Percentiles rank a stretch among this genome's conserved stretches.
phyloP scores from a whole-genome alignment of 306 rosid genomes.

The Castanospermum australe region DNA sequence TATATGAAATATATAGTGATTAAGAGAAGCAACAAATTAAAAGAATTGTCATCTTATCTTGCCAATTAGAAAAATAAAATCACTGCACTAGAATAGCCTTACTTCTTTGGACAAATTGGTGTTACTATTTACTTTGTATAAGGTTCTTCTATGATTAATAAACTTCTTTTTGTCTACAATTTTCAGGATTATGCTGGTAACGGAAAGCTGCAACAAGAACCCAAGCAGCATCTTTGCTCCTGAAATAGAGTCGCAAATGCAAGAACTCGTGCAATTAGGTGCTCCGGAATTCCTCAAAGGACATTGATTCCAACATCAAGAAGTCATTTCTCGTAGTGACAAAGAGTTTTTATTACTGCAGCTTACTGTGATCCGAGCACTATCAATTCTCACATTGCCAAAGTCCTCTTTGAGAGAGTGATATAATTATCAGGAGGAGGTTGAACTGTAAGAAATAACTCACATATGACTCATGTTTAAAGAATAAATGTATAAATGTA shows the following conservation, averaged over 20 bases:
- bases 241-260: constrained; percentile 54
- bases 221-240: neutral
- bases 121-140: no score
- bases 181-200: constrained; percentile 20
- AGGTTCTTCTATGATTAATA: neutral
- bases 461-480: no score
- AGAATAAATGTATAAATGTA: no score
- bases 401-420: constrained; percentile 55
- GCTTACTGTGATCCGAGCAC: constrained; percentile 43
- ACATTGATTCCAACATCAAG: constrained; percentile 43
- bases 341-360: no score
- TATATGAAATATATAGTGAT: no score
- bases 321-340: constrained; percentile 52
- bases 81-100: no score
- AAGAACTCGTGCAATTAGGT: constrained; percentile 49
- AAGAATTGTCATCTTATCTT: no score
- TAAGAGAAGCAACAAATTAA: no score
- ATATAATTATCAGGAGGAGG: no score
- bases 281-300: constrained; percentile 36
- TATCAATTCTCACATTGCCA: constrained; percentile 43
- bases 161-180: neutral
- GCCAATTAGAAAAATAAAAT: no score
- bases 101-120: no score
- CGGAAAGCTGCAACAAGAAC: constrained; percentile 15
- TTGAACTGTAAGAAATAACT: no score